Base-by-base conservation (phyloP, 345 rosid species). In the Nephelium lappaceum region DNA sequence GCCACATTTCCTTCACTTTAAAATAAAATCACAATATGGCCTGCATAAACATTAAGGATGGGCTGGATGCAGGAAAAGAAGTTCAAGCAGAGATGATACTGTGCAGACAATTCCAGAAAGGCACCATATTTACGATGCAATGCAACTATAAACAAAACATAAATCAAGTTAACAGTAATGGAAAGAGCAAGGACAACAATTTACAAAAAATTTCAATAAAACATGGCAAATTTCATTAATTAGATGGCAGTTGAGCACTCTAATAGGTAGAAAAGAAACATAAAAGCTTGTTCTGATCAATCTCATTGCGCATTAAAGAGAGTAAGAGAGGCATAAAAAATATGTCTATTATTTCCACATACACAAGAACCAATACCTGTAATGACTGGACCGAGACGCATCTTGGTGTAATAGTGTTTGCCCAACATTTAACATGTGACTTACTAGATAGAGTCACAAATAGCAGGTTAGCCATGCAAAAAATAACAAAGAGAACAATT, bases 351-450 rank as follows among this genome's bases (percentile, higher is more conserved):
- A 47, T 42, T 62, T 39, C 23, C 19, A 71, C 41, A 21, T 55
- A 61, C 53, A 68, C 62, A 45, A 57, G 53, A 75, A 79, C 16
- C 31, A 62, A 81, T 84, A 95, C 96, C 92, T 91, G 81, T 88
- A 85, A 23, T 81, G 19, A 39, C 71, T 78, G 55, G 87, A 66
- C 76, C 89, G 90, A 84, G 98, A 95, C 16, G 91, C 93, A 63
- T 89, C 97, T 72, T 65, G 83, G n/a, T 70, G 82, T 76, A 93
- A 71, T 47, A 95, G 78, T 19, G 75, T 82, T 82, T 88, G 86
- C 78, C 99, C 98, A 81, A 93, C 95, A 68, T 76, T 87, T 67
- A 95, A 71, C 98, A 95, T 93, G 83, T 90, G 94, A 76, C 80
- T 88, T 12, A 90, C 99, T 95, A 77, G 38, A 79, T 69, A 85